phyloP scores from a whole-genome alignment of 768 basidiomycete genomes.

The Boletus bicolor region DNA sequence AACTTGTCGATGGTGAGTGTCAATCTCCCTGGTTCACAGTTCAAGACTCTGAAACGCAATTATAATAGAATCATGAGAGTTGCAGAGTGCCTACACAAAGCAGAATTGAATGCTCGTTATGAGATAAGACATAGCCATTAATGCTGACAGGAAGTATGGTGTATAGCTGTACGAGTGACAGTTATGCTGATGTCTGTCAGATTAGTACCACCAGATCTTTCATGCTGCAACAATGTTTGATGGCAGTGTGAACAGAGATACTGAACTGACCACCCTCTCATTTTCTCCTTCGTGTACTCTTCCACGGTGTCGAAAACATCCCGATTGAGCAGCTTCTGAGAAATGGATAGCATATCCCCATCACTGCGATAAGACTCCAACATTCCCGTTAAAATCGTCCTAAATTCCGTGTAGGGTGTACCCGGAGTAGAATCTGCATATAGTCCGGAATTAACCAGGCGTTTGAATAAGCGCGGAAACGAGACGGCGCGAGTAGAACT shows the following conservation, averaged over 20 bases:
- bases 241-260: constrained; percentile 52
- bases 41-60: background rate
- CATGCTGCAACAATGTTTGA: constrained; percentile 37
- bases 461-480: constrained; percentile 90
- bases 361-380: constrained; percentile 91
- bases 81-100: background rate
- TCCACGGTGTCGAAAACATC: constrained; percentile 79
- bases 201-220: constrained; percentile 17
- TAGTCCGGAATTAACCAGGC: constrained; percentile 75
- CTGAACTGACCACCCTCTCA: constrained; percentile 59
- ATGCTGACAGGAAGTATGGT: constrained; percentile 47
- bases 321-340: constrained; percentile 73
- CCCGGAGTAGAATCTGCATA: constrained; percentile 47
- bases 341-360: constrained; percentile 83
- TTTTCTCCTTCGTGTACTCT: constrained; percentile 52
- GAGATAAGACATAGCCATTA: constrained; percentile 12
- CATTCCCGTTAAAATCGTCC: constrained; percentile 91
- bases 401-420: constrained; percentile 85
- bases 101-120: background rate
- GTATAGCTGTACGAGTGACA: constrained; percentile 58
- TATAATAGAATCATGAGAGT: constrained; percentile 14
- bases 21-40: background rate
- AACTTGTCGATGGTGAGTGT: constrained; percentile 33
- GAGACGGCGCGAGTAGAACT: constrained; percentile 77
- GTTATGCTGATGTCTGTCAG: constrained; percentile 33